Base-by-base conservation (phyloP, 176 grass and related monocot species). In the Lolium multiflorum region DNA sequence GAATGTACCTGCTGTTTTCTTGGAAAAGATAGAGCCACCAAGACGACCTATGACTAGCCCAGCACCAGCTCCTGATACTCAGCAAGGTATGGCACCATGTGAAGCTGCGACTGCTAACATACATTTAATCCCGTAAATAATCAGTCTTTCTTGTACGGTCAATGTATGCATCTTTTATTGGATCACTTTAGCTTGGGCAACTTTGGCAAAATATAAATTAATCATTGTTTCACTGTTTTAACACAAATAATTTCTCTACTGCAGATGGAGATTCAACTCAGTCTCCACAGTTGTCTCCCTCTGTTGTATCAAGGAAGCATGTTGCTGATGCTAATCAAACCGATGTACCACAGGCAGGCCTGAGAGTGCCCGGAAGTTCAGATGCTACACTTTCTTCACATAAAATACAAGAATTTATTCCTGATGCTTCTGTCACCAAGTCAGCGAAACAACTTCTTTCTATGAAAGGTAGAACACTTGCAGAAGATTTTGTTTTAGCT, bases 11-110 rank as follows among this genome's bases (percentile, higher is more conserved):
- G 25, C 17, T 63, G 43, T 75, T 76, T 49, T 58, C 43, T 39
- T 50, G 18, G 11, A 48, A 62, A 84, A 84, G 9, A 49, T 9
- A 0, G 13, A 77, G 59, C 39, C 25, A 50, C 26, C 59, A 18
- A 66, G 9, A 56, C 31, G 4, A 39, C 43, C 82, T 48, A 63
- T 9, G 46, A 41, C 61, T 76, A 65, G 46, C 8, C 46, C 73
- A 43, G 6, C 59, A 28, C 21, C 77, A 63, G 41, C 58, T 44
- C 39, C 81, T 9, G 66, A 44, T 74, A 37, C 55, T 65, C 82
- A 11, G 0, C 37, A 66, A 80, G 57, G 76, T 84, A 82, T 11
- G 5, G 35, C 25, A 79, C 11, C 75, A 84, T 4, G 46, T 84
- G 17, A 52, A 37, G 4, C 20, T 21, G 39, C 82, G 6, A 41